Percentiles rank a stretch among this genome's conserved stretches.
These are phyloP conservation scores for Pseudovirgaria hyperparasitica DNA, from an alignment of 2,329 filamentous ascomycete species.

Conservation along the genomic window DNA sequence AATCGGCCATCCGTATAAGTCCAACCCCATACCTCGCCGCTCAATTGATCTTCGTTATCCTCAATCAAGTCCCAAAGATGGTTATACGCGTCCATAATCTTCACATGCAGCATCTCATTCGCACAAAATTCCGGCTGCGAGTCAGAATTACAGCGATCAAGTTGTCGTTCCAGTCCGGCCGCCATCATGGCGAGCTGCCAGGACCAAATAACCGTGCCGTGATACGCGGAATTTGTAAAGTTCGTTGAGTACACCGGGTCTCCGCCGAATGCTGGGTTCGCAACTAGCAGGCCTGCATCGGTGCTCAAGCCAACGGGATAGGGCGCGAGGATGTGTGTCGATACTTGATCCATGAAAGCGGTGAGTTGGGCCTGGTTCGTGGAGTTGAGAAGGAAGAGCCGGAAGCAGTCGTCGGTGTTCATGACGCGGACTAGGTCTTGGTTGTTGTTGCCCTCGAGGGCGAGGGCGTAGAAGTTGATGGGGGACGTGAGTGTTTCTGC, in stretches of 20 bases:
- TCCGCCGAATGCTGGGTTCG: slow-evolving; percentile 46
- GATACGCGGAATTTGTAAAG: slow-evolving; percentile 47
- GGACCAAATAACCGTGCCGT: slow-evolving; percentile 52
- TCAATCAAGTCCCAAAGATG: slow-evolving; percentile 49
- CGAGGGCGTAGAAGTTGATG: slow-evolving; percentile 42
- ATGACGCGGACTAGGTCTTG: slow-evolving; percentile 42
- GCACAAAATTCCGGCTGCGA: slow-evolving; percentile 36
- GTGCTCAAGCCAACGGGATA: slow-evolving; percentile 49
- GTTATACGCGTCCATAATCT: slow-evolving; percentile 42
- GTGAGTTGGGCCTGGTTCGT: slow-evolving; percentile 46
- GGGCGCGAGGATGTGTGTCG: slow-evolving; percentile 42
- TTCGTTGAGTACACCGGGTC: slow-evolving; percentile 30
- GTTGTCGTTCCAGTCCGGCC: slow-evolving; percentile 43
- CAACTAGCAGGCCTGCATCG: slow-evolving; percentile 43
- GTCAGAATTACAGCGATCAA: slow-evolving; percentile 35
- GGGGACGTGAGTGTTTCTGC: slow-evolving; percentile 28
- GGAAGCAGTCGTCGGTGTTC: slow-evolving; percentile 53
- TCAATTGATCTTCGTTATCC: slow-evolving; percentile 38
- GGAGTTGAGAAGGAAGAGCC: slow-evolving; percentile 48
- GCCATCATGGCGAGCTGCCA: slow-evolving; percentile 56
- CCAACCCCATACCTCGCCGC: slow-evolving; percentile 53
- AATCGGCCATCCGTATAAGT: slow-evolving; percentile 37
- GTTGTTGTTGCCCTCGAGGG: slow-evolving; percentile 40
- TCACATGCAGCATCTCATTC: slow-evolving; percentile 29
- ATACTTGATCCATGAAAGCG: slow-evolving; percentile 42